Evolutionary conservation across 345 rosid species (phyloP), one percentile per base, ranked within the genome.

Genomic region (Streptanthus diversifolius): DNA sequence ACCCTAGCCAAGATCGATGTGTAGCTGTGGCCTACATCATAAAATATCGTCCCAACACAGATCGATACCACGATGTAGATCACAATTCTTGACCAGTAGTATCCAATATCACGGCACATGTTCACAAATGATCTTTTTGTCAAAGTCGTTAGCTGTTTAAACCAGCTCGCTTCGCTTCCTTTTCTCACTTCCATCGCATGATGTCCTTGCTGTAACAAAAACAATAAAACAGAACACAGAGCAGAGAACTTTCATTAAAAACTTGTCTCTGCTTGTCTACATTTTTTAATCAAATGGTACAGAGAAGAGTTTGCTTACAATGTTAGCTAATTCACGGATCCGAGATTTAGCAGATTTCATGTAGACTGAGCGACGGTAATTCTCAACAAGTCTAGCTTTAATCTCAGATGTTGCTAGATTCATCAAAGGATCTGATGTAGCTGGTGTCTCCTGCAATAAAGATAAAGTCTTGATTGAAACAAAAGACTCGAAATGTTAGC

Each of bases 71-170:
- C 80, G 11, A 84, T 76, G 72, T 89, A 89, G 68, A 87, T 85
- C 24, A 33, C 96, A 51, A 89, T 82, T 74, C 92, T 82, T 59
- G 96, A 89, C 96, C 96, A 89, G 73, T 85, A 89, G 73, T 89
- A 89, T 37, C 96, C 96, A 8, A 80, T 82, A 77, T 89, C 96
- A 41, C 96, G 83, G 13, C 81, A 80, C 92, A 89, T 89, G 83
- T 89, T 89, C 68, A 89, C 80, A 63, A 80, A 84, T 40, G 96
- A 89, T 77, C 96, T 79, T 48, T 65, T 66, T 36, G 96, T 87
- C 61, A 89, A 70, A 25, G 90, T 89, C 11, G 58, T 49, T 39
- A 89, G 89, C 63, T 89, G 96, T 76, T 82, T 87, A 80, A 77
- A 73, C 92, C 90, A 80, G 10, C 76, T 82, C 21, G 96, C 87